Evolutionary conservation across 2,329 filamentous ascomycete species (phyloP).

Genomic region (Cordyceps cateniannulata): DNA sequence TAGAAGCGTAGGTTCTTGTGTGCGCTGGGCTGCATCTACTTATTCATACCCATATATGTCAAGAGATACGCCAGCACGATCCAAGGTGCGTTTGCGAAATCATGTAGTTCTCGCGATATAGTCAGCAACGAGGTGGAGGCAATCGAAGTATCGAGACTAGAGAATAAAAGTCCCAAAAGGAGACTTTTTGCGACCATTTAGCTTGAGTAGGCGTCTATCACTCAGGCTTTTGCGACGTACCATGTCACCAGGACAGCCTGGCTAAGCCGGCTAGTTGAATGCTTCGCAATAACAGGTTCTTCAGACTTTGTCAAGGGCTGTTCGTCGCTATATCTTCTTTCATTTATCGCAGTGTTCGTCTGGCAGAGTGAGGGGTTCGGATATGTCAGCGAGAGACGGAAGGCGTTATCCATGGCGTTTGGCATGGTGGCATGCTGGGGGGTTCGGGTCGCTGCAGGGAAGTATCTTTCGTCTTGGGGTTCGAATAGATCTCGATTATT

Average conservation of each 20-base stretch:
- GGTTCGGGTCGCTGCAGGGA: background rate
- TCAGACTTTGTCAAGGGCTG: background rate
- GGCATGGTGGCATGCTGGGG: background rate
- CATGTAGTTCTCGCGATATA: conserved; percentile 45
- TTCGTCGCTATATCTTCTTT: background rate
- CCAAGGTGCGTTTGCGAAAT: conserved; percentile 48
- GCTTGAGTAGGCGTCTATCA: background rate
- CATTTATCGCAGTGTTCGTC: background rate
- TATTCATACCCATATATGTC: conserved; percentile 45
- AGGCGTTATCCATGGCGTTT: conserved; percentile 8
- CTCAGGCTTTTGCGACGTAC: conserved; percentile 9
- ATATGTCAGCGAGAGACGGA: conserved; percentile 26
- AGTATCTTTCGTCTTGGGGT: background rate
- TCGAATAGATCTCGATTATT: background rate
- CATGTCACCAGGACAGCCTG: conserved; percentile 15
- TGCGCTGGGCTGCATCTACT: background rate
- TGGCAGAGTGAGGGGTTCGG: conserved; percentile 25
- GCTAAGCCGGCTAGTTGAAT: background rate
- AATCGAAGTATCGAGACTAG: conserved; percentile 51
- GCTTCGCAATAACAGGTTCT: background rate
- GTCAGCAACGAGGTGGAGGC: conserved; percentile 52
- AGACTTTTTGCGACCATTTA: conserved; percentile 28
- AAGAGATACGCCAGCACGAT: conserved; percentile 50
- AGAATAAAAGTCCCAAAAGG: conserved; percentile 48
- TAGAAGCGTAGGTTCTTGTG: background rate